Conservation (phyloP, 2,329 filamentous ascomycete genomes). For the Camillea tinctor region DNA sequence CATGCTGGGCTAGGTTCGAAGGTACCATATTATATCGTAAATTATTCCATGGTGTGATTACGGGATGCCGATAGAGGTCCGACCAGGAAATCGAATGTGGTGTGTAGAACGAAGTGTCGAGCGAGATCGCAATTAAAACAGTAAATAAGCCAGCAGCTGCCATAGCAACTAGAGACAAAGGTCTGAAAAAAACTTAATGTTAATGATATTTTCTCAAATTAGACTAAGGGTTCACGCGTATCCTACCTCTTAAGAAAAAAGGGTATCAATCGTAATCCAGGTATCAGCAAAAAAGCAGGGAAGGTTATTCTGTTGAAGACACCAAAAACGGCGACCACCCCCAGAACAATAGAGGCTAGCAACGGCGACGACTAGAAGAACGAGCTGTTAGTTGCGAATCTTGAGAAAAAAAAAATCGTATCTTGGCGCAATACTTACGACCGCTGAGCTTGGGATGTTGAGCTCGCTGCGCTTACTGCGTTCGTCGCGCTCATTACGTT, state of each 20-base stretch:
- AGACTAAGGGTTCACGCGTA: background rate
- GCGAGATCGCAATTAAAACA: slow-evolving; percentile 68
- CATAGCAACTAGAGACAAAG: slow-evolving; percentile 61
- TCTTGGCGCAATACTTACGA: slow-evolving; percentile 49
- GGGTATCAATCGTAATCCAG: slow-evolving; percentile 77
- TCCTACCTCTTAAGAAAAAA: slow-evolving; percentile 79
- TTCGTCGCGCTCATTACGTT: no score
- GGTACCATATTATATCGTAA: slow-evolving; percentile 70
- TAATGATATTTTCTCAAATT: background rate
- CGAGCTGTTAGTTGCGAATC: slow-evolving; percentile 5
- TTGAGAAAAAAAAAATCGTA: background rate
- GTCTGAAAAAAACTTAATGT: slow-evolving; percentile 40
- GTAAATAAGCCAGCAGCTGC: slow-evolving; percentile 65
- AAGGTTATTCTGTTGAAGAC: slow-evolving; percentile 97
- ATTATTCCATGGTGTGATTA: slow-evolving; percentile 77
- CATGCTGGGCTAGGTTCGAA: slow-evolving; percentile 71
- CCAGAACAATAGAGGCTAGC: slow-evolving; percentile 73
- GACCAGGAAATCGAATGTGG: slow-evolving; percentile 61
- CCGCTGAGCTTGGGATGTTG: slow-evolving; percentile 57
- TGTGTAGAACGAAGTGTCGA: slow-evolving; percentile 85
- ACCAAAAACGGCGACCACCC: slow-evolving; percentile 79
- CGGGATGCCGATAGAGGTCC: slow-evolving; percentile 61
- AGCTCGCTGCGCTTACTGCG: no score
- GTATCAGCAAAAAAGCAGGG: slow-evolving; percentile 85
- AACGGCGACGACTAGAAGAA: slow-evolving; percentile 67